Conservation (phyloP, 352 stramenopile genomes). For the Thraustochytrium sp. region DNA sequence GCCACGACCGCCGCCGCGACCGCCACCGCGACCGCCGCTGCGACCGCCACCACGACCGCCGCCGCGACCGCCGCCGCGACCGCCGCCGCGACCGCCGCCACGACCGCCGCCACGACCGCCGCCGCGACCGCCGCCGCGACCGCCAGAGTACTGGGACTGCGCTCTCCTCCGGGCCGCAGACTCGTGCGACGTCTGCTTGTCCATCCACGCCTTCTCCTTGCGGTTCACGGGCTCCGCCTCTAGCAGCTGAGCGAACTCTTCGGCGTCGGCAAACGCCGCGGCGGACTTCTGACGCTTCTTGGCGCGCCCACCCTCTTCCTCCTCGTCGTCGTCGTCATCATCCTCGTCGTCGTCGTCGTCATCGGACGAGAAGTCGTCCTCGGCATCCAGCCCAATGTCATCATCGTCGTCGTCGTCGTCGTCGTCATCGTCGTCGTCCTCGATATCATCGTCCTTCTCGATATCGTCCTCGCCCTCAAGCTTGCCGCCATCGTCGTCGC, state of each 20-base stretch:
- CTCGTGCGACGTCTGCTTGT: not conserved
- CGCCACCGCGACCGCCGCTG: not conserved
- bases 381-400: conserved; percentile 17
- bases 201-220: not conserved
- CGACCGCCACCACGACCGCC: not conserved
- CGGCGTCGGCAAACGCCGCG: conserved; percentile 42
- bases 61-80: not conserved
- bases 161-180: too few species aligned
- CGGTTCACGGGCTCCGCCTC: not conserved
- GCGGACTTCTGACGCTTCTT: conserved; percentile 51
- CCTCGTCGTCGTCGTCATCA: conserved; percentile 50
- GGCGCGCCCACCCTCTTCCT: not conserved
- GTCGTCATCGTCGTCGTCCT: conserved; percentile 60
- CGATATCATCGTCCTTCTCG: conserved; percentile 71
- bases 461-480: conserved; percentile 57
- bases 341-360: conserved; percentile 50
- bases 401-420: conserved; percentile 53
- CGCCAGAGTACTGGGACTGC: too few species aligned
- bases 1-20: not conserved
- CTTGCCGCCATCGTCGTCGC: conserved; percentile 50
- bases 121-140: not conserved
- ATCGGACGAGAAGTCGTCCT: conserved; percentile 44
- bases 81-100: not conserved
- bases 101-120: not conserved
- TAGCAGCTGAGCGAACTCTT: conserved; percentile 20